Conservation (phyloP, 129 eudicot genomes). For the Silybum marianum region DNA sequence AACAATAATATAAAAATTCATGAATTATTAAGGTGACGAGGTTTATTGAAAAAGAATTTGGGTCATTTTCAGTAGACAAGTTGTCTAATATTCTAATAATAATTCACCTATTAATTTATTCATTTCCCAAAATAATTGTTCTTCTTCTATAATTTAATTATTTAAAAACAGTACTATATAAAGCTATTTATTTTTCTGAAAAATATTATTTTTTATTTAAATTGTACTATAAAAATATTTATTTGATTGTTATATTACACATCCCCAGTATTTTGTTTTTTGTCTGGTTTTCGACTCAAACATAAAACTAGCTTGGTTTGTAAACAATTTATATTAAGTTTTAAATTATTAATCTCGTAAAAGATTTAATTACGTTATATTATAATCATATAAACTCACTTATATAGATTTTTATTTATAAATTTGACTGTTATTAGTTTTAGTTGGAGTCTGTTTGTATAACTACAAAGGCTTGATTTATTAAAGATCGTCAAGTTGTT, state of each 20-base stretch:
- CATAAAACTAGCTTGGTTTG: neutral
- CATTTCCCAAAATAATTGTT: neutral
- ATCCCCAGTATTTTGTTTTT: neutral
- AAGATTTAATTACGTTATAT: neutral
- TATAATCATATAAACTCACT: neutral
- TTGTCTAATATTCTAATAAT: constrained; percentile 28
- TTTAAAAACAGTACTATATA: neutral
- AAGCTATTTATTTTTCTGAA: neutral
- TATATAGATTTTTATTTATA: neutral
- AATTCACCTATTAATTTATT: constrained; percentile 14
- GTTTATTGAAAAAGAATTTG: constrained; percentile 26
- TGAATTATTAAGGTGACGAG: constrained; percentile 15
- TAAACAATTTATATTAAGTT: neutral
- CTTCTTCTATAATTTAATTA: neutral
- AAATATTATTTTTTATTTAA: neutral
- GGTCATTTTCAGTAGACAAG: constrained; percentile 25
- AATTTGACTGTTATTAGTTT: neutral
- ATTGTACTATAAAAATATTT: neutral
- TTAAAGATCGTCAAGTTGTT: neutral
- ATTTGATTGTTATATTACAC: neutral
- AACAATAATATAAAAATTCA: neutral
- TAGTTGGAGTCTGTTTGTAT: neutral
- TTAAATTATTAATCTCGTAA: neutral
- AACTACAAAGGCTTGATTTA: neutral
- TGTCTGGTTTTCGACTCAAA: neutral